Conservation (phyloP, 73 alveolate genomes). For the Paraurostyla sp. region DNA sequence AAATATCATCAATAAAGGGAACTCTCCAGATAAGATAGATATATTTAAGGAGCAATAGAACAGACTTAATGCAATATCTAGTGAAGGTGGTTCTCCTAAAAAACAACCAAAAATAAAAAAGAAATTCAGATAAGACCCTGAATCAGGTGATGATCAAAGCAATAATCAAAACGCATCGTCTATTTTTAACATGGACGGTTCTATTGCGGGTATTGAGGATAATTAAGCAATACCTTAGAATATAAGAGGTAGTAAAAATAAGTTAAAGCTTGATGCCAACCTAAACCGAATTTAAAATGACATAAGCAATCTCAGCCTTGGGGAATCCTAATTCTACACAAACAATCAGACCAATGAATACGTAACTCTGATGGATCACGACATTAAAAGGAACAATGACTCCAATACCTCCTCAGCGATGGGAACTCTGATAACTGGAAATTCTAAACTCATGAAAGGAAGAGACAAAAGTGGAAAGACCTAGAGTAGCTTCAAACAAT, state of each 20-base stretch:
- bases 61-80: not conserved
- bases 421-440: no score
- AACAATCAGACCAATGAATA: no score
- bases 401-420: no score
- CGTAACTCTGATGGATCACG: no score
- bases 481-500: not conserved
- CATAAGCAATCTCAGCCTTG: no score
- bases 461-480: not conserved
- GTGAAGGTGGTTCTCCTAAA: not conserved
- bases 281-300: no score
- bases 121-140: constrained; percentile 34
- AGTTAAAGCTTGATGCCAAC: not conserved
- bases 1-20: not conserved
- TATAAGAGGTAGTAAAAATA: not conserved
- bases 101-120: constrained; percentile 28
- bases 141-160: not conserved
- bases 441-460: not conserved
- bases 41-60: constrained; percentile 5
- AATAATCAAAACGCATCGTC: constrained; percentile 1
- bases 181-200: not conserved
- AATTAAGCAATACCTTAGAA: not conserved
- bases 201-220: not conserved
- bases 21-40: constrained; percentile 30
- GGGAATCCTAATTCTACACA: no score
- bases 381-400: no score